Evolutionary conservation across 768 basidiomycete genomes (phyloP).

Genomic region (Rhizopogon rudus): DNA sequence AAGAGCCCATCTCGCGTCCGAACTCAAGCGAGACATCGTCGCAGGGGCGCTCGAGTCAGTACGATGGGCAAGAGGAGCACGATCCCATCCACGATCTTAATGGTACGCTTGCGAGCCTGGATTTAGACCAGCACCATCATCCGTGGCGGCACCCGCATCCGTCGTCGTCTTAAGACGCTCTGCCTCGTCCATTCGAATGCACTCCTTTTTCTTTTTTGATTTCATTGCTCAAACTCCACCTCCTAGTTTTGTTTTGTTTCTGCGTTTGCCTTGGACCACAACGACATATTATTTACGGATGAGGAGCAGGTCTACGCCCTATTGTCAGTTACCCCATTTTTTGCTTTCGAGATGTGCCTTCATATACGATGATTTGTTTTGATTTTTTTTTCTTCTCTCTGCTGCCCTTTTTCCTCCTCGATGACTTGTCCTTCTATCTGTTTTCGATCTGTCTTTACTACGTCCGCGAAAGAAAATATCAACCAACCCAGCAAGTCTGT

Average conservation of each 20-base stretch:
- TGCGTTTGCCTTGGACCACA: slow-evolving; percentile 13
- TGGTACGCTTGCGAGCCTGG: slow-evolving; percentile 70
- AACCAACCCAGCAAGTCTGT: slow-evolving; percentile 5
- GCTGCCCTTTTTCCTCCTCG: slow-evolving; percentile 5
- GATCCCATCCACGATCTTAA: slow-evolving; percentile 67
- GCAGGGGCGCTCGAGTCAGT: slow-evolving; percentile 17
- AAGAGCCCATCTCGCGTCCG: slow-evolving; percentile 51
- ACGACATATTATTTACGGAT: slow-evolving; percentile 28
- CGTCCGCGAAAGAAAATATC: slow-evolving; percentile 6
- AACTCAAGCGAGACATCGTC: slow-evolving; percentile 40
- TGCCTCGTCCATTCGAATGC: slow-evolving; percentile 9
- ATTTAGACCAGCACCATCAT: slow-evolving; percentile 43
- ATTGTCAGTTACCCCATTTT: slow-evolving; percentile 24
- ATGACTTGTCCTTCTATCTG: slow-evolving; percentile 11
- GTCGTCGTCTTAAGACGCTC: slow-evolving; percentile 12
- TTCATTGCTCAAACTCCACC: slow-evolving; percentile 13
- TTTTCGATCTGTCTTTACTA: slow-evolving; percentile 27
- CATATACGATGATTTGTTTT: slow-evolving; percentile 30
- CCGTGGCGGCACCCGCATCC: slow-evolving; percentile 25
- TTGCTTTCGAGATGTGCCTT: slow-evolving; percentile 33
- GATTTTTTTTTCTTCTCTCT: slow-evolving; percentile 14
- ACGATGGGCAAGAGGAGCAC: slow-evolving; percentile 32
- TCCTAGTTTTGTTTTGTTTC: slow-evolving; percentile 13
- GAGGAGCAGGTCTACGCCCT: slow-evolving; percentile 27
- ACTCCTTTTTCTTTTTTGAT: slow-evolving; percentile 15